Percentiles rank a stretch among this genome's conserved stretches.
Conservation (phyloP, 192 early-diverging fungal species). For the Martensiomyces pterosporus region DNA sequence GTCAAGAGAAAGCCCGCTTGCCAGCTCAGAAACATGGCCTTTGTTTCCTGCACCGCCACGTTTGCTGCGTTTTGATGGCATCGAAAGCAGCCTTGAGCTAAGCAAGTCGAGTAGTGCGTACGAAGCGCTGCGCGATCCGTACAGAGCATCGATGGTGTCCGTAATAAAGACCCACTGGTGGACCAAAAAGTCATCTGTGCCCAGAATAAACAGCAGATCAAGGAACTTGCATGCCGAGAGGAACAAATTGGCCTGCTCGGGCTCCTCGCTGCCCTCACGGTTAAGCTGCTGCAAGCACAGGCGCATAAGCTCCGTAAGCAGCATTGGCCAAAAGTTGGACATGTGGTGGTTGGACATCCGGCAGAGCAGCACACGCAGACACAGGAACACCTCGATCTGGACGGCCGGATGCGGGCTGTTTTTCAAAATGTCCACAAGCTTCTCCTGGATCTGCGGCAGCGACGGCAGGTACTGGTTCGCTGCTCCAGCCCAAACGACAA, state of each 20-base stretch:
- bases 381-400: conserved; percentile 81
- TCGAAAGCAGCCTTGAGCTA: conserved; percentile 54
- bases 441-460: conserved; percentile 78
- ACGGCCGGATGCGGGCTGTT: conserved; percentile 60
- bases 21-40: conserved; percentile 8
- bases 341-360: conserved; percentile 78
- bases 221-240: conserved; percentile 86
- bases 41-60: conserved; percentile 12
- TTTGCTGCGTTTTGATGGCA: conserved; percentile 12
- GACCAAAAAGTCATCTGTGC: conserved; percentile 78
- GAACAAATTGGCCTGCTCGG: conserved; percentile 67
- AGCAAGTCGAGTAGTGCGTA: conserved; percentile 66
- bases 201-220: conserved; percentile 75
- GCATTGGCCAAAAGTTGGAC: conserved; percentile 87
- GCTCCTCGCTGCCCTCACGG: conserved; percentile 38
- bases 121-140: conserved; percentile 49
- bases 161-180: conserved; percentile 95
- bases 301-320: conserved; percentile 78
- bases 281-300: conserved; percentile 23
- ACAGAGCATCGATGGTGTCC: conserved; percentile 73
- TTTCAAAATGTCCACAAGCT: conserved; percentile 85
- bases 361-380: conserved; percentile 74
- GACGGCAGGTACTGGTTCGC: conserved; percentile 75
- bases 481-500: conserved; percentile 68
- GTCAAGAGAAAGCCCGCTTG: conserved; percentile 17